Base-by-base conservation (phyloP, 305 asterid genomes). In the Vinca major region DNA sequence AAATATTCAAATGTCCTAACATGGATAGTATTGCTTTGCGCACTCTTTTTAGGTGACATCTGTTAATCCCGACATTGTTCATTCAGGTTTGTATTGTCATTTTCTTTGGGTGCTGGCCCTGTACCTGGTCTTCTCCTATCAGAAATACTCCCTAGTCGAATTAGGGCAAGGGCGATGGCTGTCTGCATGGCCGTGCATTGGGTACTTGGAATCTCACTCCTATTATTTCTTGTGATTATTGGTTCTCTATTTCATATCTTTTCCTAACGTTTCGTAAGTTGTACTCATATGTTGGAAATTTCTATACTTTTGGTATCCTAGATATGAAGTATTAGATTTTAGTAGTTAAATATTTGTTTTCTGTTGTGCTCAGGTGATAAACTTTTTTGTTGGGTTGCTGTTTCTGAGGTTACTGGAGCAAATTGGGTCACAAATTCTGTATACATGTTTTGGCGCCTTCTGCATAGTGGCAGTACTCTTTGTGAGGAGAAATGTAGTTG, bases 81-180 rank as follows among this genome's bases (percentile, higher is more conserved):
- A 44, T 66, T 66, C 87, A 92, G 98, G 82, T 82, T 81, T 81
- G 98, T 92, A 62, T 52, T 86, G 79, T 69, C 91, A 47, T 92
- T 90, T 80, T 57, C 98, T 43, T 70, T 92, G 71, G 98, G 98
- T 21, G 98, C 92, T 66, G 98, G 98, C 10, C 97, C 97, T 17
- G 91, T 92, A 21, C 98, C 97, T 16, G 73, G 93, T 61, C 97
- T 92, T 67, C 93, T 92, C 66, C 84, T 92, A 58, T 88, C 98
- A 7, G 98, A 92, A 84, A 88, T 92, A 76, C 82, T 92, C 63
- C 95, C 98, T 2, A 79, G 91, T 77, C 83, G 95, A 66, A 92
- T 92, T 67, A 85, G 97, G 75, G 97, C 95, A 10, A 88, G 85
- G 78, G 98, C 98, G 63, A 92, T 90, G 96, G 98, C 98, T 71